Base-by-base conservation (phyloP, 2,329 filamentous ascomycete genomes). In the Ambrosiella xylebori region DNA sequence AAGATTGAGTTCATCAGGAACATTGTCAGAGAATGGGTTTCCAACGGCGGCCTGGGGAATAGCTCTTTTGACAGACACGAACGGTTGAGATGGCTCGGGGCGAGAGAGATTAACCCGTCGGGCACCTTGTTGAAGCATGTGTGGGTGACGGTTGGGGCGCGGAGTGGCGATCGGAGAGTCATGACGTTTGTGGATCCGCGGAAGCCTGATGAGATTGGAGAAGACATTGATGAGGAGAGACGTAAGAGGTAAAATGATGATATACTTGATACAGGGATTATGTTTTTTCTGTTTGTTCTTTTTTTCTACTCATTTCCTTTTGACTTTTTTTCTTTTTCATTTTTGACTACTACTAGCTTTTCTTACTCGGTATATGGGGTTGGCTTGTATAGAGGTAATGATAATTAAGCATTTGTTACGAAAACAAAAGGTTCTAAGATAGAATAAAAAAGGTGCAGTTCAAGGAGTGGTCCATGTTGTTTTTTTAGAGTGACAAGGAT, bases 1-100 rank as follows among this genome's bases (percentile, higher is more conserved):
- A 91, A 91, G 72, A 77, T 91, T 59, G 77, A 81, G 60, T 90
- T 90, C 66, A 80, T 90, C 64, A 76, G 77, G 63, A 71, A 76
- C 56, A 76, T 88, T 13, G 76, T 88, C 9, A 77, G 76, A 62
- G 84, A 88, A 67, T 91, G 86, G 86, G 78, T 81, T 11, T 65
- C 67, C 58, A 83, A 85, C 64, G 82, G 80, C 2, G 86, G 86
- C 1, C 69, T 90, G 38, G 86, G 86, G 56, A 81, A 81, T 66
- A 80, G 78, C 63, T 73, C 77, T 61, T 81, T 82, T 75, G 72
- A 71, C 61, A 72, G 73, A 57, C 74, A 77, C 47, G 66, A 69
- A 9, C 73, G 81, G 13, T 70, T 82, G 35, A 73, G 77, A 63
- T 84, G 81, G 81, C 72, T 68, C 7, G 81, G 81, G 27, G 69